These are phyloP conservation scores for Gelatoporia subvermispora DNA, from an alignment of 768 basidiomycete genomes.

Conservation along the genomic window DNA sequence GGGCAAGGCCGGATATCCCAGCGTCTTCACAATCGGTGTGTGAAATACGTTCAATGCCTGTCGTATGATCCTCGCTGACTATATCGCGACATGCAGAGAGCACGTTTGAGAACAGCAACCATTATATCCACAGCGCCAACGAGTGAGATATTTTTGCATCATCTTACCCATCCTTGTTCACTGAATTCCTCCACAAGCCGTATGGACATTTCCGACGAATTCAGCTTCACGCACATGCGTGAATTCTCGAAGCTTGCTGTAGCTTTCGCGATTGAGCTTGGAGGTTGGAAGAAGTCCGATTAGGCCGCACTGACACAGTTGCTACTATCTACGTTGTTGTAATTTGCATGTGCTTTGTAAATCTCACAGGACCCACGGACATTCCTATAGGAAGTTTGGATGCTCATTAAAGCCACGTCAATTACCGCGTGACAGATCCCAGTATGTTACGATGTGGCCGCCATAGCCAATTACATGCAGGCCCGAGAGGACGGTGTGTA, in stretches of 20 bases:
- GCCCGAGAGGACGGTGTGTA: constrained; percentile 37
- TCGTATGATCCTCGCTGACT: background rate
- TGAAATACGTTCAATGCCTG: background rate
- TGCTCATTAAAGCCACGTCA: background rate
- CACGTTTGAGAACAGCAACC: constrained; percentile 71
- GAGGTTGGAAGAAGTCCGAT: constrained; percentile 33
- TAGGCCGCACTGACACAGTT: too few relatives aligned
- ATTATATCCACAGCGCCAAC: constrained; percentile 73
- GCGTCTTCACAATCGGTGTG: constrained; percentile 79
- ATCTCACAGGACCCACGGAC: background rate
- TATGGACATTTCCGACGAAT: constrained; percentile 82
- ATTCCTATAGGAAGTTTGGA: background rate
- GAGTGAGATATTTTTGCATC: constrained; percentile 54
- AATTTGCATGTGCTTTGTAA: too few relatives aligned
- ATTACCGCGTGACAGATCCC: constrained; percentile 6
- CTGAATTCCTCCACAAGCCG: constrained; percentile 43
- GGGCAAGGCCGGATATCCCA: constrained; percentile 81
- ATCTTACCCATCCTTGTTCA: background rate
- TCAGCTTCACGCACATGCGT: constrained; percentile 86
- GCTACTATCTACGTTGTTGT: too few relatives aligned
- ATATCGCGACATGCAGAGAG: constrained; percentile 41
- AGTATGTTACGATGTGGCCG: constrained; percentile 34
- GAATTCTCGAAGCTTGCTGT: constrained; percentile 54
- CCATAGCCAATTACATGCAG: constrained; percentile 39
- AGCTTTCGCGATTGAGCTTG: constrained; percentile 48